Evolutionary conservation across 768 basidiomycete species (phyloP).

Genomic region (Auricularia auricula-judae): DNA sequence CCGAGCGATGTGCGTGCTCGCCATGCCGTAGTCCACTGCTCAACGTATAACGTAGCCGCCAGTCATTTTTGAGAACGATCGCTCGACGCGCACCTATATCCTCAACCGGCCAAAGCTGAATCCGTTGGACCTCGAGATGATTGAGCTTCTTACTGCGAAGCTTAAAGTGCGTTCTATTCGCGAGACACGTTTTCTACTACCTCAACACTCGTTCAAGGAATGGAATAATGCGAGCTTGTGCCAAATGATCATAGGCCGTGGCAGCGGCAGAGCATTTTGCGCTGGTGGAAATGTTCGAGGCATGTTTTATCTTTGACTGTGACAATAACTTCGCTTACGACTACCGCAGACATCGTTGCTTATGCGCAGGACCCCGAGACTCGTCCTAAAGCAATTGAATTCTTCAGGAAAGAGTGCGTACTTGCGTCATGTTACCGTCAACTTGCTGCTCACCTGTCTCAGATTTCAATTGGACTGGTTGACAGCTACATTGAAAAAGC

Average conservation of each 20-base stretch:
- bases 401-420: conserved; percentile 83
- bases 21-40: no score
- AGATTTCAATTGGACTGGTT: conserved; percentile 77
- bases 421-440: conserved; percentile 11
- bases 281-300: conserved; percentile 90
- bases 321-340: background rate
- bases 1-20: background rate
- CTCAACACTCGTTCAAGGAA: conserved; percentile 33
- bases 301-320: conserved; percentile 29
- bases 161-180: conserved; percentile 47
- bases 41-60: conserved; percentile 18
- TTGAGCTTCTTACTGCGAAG: conserved; percentile 54
- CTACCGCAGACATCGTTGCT: conserved; percentile 40
- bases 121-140: conserved; percentile 71
- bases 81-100: conserved; percentile 52
- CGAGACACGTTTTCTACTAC: background rate
- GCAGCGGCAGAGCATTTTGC: conserved; percentile 72
- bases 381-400: conserved; percentile 58
- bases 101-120: conserved; percentile 85
- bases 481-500: conserved; percentile 60
- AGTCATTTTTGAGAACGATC: conserved; percentile 60
- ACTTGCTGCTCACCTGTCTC: conserved; percentile 10
- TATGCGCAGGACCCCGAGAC: conserved; percentile 40
- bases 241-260: conserved; percentile 61
- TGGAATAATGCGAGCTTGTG: conserved; percentile 66